Conservation (phyloP, 495 filamentous ascomycete species). For the Talaromyces adpressus region DNA sequence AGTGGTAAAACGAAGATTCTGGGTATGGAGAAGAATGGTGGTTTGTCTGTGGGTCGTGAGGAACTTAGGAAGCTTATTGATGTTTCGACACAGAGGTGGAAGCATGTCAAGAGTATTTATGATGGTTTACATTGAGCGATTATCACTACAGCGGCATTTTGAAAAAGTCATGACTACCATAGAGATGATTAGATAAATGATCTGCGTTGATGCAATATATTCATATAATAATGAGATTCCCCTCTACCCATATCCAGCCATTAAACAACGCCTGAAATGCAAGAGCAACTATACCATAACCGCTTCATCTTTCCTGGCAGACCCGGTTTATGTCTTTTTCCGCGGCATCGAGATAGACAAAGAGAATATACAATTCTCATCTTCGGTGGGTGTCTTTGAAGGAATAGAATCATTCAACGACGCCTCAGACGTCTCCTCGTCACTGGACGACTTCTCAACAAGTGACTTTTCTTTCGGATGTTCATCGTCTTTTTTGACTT, state of each 20-base stretch:
- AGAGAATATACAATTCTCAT: conserved; percentile 20
- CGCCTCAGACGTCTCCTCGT: not conserved
- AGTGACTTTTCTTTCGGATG: not conserved
- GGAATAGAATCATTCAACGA: not conserved
- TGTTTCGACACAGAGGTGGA: conserved; percentile 48
- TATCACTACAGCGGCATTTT: not conserved
- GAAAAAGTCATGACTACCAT: not conserved
- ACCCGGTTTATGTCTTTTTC: conserved; percentile 17
- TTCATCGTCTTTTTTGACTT: conserved; percentile 11
- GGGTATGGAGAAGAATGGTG: conserved; percentile 76
- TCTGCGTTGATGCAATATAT: not conserved
- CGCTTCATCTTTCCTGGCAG: not conserved
- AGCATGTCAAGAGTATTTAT: conserved; percentile 41
- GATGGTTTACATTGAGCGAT: conserved; percentile 24
- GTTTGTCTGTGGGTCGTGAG: conserved; percentile 49
- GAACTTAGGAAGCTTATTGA: conserved; percentile 48
- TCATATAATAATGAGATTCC: not conserved
- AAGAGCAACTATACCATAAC: not conserved
- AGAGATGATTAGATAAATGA: not conserved
- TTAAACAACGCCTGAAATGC: not conserved
- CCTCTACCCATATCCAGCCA: not conserved
- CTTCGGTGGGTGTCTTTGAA: conserved; percentile 9
- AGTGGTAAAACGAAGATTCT: conserved; percentile 48
- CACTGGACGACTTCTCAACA: not conserved
- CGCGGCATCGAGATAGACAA: conserved; percentile 29